Evolutionary conservation across 306 rosid species (phyloP), one percentile per base, ranked within the genome.

Genomic region (Spatholobus suberectus): DNA sequence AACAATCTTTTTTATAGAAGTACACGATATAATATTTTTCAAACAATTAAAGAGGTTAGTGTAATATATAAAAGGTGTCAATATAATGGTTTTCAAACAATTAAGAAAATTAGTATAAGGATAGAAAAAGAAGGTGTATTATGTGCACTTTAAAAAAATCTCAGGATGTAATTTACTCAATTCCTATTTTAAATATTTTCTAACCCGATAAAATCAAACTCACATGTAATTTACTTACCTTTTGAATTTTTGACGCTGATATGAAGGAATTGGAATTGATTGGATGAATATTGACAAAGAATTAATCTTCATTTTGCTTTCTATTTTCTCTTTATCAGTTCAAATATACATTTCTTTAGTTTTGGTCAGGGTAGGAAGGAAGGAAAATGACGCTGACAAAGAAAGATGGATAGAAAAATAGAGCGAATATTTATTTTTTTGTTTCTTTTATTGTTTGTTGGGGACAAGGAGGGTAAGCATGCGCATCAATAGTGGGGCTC

Each of bases 401-500:
- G 29, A 66, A 2, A 57, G 29, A 38, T 37, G 1, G 43, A 69
- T 54, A 65, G 51, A 35, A 41, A 65, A 63, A 65, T 46, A 24
- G 75, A 32, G 20, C n/a, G 37, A 65, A 66, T 78, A 78, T 78
- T 34, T 18, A 12, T 5, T 15, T 67, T n/a, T 78, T 77, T 34
- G 29, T 52, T 79, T n/a, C 27, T 52, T 80, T 55, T 44, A 0
- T 17, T 79, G 77, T 70, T 57, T 68, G 77, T 70, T 80, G 46
- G 58, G 70, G 69, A 67, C 15, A 62, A 37, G 58, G 40, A 79
- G 71, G 81, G 59, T 78, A 70, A 85, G 90, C 89, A 89, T 83
- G 92, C 87, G 88, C 88, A 24, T 85, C 86, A 75, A 76, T 43
- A 13, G 83, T 85, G 90, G 89, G 84, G 86, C 78, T 81, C 8